Conservation (phyloP, 2,329 filamentous ascomycete species). For the Fusarium siculi region DNA sequence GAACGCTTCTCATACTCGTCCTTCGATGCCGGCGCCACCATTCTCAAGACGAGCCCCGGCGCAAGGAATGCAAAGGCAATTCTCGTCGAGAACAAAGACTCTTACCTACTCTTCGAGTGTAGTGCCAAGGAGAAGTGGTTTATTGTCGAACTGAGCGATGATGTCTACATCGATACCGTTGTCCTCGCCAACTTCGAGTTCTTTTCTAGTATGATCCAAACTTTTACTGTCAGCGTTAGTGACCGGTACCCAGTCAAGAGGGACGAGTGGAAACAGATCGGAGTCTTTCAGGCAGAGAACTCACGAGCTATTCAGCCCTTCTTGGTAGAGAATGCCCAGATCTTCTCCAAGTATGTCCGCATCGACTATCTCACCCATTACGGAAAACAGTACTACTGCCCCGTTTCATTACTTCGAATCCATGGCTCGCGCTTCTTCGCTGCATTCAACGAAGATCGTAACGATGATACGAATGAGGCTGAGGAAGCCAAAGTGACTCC, state of each 20-base stretch:
- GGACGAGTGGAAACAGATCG: constrained; percentile 91
- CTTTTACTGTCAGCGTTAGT: constrained; percentile 90
- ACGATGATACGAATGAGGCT: constrained; percentile 65
- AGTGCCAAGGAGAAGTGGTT: constrained; percentile 89
- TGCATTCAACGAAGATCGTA: constrained; percentile 81
- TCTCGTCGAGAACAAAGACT: constrained; percentile 96
- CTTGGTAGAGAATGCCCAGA: constrained; percentile 90
- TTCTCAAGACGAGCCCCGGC: constrained; percentile 88
- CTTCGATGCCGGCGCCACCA: constrained; percentile 94
- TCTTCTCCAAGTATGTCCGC: constrained; percentile 93
- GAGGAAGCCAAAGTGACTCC: constrained; percentile 28
- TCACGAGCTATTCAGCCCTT: constrained; percentile 95
- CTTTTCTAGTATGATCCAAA: constrained; percentile 96
- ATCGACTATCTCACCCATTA: constrained; percentile 95
- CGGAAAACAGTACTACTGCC: constrained; percentile 96
- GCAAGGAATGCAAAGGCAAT: constrained; percentile 90
- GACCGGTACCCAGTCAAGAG: constrained; percentile 93
- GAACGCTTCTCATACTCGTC: constrained; percentile 98
- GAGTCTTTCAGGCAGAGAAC: constrained; percentile 90
- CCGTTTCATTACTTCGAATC: constrained; percentile 87
- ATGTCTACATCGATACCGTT: constrained; percentile 88
- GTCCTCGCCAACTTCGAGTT: constrained; percentile 99
- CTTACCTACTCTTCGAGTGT: constrained; percentile 97
- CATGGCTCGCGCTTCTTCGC: constrained; percentile 98
- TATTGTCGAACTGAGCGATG: constrained; percentile 92